Base-by-base conservation (phyloP, 768 basidiomycete species). In the Macrolepiota dolichaula region DNA sequence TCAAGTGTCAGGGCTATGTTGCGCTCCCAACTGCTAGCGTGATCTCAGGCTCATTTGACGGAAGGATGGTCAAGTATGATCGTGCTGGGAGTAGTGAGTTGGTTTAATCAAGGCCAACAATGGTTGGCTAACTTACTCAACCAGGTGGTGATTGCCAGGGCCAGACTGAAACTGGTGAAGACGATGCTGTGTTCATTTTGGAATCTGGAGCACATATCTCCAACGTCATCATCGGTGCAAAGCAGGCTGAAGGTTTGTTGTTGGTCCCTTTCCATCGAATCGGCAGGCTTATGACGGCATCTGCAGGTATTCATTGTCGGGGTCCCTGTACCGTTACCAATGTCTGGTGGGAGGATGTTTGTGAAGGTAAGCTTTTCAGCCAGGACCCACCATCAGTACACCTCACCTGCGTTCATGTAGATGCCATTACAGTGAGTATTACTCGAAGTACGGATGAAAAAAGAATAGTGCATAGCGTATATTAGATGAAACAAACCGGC, bases 261-360 rank as follows among this genome's bases (percentile, higher is more conserved):
- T 46, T 12, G 38, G n/a, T 9, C 27, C 5, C 13, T 11, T 47
- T 22, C n/a, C 7, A 19, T 27, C 25, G 22, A 38, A 5, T 19
- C n/a, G n/a, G n/a, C 40, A 19, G n/a, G 2, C 25, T 15, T 22
- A 32, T n/a, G 12, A 35, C 24, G 40, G 37, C 5, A 47, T 13
- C 42, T 5, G 13, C 27, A 68, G 69, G 70, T 50, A 71, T 71
- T 29, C 70, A 71, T 57, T 71, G 70, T 46, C 68, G 68, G 56
- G 70, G 70, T 12, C 62, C 70, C 10, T 71, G 70, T 51, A 70
- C 68, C 22, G 68, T 71, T 10, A 71, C 69, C 15, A 71, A 71
- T 36, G 70, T 71, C 49, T 71, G 70, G 69, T 70, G 68, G 69
- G 70, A 71, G 54, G 70, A 71, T 59, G 70, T 71, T 55, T 71